These are phyloP conservation scores for Plectosphaerella plurivora DNA, from an alignment of 2,329 filamentous ascomycete genomes.

Conservation along the genomic window DNA sequence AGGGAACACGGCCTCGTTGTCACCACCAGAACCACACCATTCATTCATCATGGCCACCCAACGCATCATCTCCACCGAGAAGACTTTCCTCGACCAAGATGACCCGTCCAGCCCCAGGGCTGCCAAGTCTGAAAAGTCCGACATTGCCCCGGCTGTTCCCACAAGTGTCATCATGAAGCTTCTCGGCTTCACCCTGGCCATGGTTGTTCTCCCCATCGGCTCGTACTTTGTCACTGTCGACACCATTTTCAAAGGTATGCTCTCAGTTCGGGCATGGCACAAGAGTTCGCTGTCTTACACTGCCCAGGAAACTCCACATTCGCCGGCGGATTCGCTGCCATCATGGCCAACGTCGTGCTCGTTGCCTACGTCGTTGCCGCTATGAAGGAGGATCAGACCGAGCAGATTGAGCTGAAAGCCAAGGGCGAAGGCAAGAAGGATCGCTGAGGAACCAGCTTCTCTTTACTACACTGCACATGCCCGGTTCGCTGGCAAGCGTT, in stretches of 20 bases:
- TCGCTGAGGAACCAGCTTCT: constrained; percentile 21
- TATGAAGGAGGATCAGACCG: constrained; percentile 74
- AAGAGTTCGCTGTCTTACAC: background rate
- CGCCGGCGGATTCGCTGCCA: constrained; percentile 77
- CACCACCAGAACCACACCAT: background rate
- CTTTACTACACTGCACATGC: background rate
- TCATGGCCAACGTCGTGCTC: constrained; percentile 88
- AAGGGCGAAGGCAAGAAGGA: constrained; percentile 46
- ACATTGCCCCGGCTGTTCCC: constrained; percentile 79
- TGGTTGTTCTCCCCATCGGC: constrained; percentile 82
- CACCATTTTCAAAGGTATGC: constrained; percentile 69
- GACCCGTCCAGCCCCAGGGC: constrained; percentile 32
- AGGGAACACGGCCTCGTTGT: background rate
- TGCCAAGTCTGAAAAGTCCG: constrained; percentile 52
- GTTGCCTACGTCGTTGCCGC: constrained; percentile 89
- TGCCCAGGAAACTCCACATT: constrained; percentile 79
- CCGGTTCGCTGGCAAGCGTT: too few relatives aligned
- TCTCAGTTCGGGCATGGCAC: background rate
- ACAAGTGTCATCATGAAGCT: constrained; percentile 87
- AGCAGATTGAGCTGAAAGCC: constrained; percentile 34
- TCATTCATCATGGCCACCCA: constrained; percentile 60
- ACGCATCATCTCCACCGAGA: constrained; percentile 61
- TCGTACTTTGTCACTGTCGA: constrained; percentile 83
- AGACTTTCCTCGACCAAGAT: constrained; percentile 60
- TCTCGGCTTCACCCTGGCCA: constrained; percentile 83